Base-by-base conservation (phyloP, 2,329 filamentous ascomycete genomes). In the Teratosphaeria zuluensis region DNA sequence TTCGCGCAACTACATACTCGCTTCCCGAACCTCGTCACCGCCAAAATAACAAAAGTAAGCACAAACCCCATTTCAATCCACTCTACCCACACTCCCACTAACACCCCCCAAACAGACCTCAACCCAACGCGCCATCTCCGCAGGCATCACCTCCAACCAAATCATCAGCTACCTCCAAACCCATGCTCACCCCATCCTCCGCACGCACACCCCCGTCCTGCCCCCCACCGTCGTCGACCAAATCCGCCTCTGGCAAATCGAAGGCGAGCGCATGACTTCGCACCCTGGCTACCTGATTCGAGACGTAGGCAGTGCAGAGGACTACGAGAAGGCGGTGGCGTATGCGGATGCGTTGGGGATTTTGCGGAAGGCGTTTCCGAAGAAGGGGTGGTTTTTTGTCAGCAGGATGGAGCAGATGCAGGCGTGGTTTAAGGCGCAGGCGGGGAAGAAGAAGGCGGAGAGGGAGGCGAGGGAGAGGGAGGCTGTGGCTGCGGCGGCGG, bases 171-270 rank as follows among this genome's bases (percentile, higher is more conserved):
- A 97, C 75, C 84, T 99, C 1, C 85, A 87, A 7, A 88, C 89
- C 3, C 92, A 99, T 75, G 94, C 94, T 0, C 94, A 99, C 75
- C 91, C 95, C 52, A 90, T 97, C 73, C 90, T 99, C 84, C 86
- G 88, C 66, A 87, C 88, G 62, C 80, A 83, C 51, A 58, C 57
- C 58, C 88, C 92, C 1, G 84, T 96, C 16, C 81, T 99, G 1
- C 94, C 95, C 1, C 92, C 94, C 0, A 97, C 95, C 0, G 94
- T 99, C 16, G 90, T 96, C 63, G 94, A 99, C 74, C 94, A 99
- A 78, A 96, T 99, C 68, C 83, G 92, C 1, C 83, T 99, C 21
- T 99, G 94, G 94, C 92, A 99, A 77, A 85, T 97, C 56, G 94
- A 99, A 74, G 91, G 92, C 63, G 94, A 99, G 77, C 84, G 94